Conservation (phyloP, 2,329 filamentous ascomycete species). For the Didymella pomorum region DNA sequence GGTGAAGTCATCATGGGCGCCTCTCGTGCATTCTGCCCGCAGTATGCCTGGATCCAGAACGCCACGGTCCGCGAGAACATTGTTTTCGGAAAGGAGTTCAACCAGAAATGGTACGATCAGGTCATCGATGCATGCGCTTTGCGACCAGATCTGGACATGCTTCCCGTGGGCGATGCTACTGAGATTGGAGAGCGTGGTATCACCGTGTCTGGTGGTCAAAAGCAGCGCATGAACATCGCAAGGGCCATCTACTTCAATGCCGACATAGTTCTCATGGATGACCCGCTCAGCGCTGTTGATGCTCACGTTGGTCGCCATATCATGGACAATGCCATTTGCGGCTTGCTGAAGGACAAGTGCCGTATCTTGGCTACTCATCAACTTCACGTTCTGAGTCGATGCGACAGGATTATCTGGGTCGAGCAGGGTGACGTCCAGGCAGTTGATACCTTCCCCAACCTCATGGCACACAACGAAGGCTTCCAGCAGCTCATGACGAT, state of each 20-base stretch:
- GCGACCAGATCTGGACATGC: constrained; percentile 85
- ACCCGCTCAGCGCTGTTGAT: constrained; percentile 66
- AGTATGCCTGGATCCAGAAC: constrained; percentile 99
- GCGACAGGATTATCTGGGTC: constrained; percentile 93
- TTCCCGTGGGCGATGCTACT: constrained; percentile 87
- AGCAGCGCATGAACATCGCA: constrained; percentile 93
- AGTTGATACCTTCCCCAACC: constrained; percentile 86
- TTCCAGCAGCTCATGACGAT: constrained; percentile 87
- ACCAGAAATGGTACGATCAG: constrained; percentile 79
- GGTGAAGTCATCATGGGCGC: constrained; percentile 80
- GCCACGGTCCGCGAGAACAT: constrained; percentile 88
- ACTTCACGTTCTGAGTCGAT: constrained; percentile 88
- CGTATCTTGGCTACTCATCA: constrained; percentile 94
- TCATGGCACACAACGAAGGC: constrained; percentile 79
- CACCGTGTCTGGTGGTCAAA: constrained; percentile 93
- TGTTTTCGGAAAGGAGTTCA: constrained; percentile 78
- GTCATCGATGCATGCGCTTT: constrained; percentile 90
- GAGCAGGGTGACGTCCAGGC: constrained; percentile 84
- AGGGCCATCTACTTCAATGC: constrained; percentile 73
- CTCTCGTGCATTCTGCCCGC: constrained; percentile 87
- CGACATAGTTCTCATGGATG: constrained; percentile 70
- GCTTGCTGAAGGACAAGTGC: constrained; percentile 86
- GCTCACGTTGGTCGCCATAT: constrained; percentile 72
- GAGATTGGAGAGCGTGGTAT: constrained; percentile 97
- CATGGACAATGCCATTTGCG: constrained; percentile 93